Evolutionary conservation across 805 yeast species (phyloP).

Genomic region (Ogataea ganodermae): DNA sequence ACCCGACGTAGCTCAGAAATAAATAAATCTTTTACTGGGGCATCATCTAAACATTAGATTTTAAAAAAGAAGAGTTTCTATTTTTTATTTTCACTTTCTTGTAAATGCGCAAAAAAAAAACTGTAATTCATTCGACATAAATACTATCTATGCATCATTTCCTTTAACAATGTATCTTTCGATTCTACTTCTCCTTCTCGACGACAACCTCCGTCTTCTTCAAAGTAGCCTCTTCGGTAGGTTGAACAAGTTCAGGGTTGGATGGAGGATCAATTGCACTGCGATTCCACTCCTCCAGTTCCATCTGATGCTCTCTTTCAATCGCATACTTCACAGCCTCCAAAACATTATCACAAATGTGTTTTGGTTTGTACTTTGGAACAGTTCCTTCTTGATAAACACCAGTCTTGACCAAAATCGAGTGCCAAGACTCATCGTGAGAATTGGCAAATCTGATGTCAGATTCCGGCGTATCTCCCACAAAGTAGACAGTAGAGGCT

Average conservation of each 20-base stretch:
- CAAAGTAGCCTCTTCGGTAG: constrained; percentile 53
- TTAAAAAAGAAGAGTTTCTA: no score
- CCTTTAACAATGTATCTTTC: no score
- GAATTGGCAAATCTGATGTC: constrained; percentile 87
- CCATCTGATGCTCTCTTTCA: constrained; percentile 75
- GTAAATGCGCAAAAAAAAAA: no score
- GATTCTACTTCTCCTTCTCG: constrained; percentile 7
- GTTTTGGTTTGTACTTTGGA: constrained; percentile 80
- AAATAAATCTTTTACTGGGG: no score
- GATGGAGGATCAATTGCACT: constrained; percentile 29
- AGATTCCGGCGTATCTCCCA: constrained; percentile 89
- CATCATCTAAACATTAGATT: no score
- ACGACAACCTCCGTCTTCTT: constrained; percentile 39
- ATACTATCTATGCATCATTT: background rate
- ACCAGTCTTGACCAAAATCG: constrained; percentile 84
- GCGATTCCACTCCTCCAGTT: constrained; percentile 71
- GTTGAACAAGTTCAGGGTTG: constrained; percentile 33
- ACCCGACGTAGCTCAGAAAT: no score
- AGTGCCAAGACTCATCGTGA: constrained; percentile 82
- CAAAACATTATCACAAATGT: constrained; percentile 68
- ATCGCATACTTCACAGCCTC: constrained; percentile 84
- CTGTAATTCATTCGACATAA: background rate
- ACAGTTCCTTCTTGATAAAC: constrained; percentile 79
- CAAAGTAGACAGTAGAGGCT: constrained; percentile 83
- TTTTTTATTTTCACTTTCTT: no score